Conservation (phyloP, 768 basidiomycete genomes). For the Asterophora parasitica region DNA sequence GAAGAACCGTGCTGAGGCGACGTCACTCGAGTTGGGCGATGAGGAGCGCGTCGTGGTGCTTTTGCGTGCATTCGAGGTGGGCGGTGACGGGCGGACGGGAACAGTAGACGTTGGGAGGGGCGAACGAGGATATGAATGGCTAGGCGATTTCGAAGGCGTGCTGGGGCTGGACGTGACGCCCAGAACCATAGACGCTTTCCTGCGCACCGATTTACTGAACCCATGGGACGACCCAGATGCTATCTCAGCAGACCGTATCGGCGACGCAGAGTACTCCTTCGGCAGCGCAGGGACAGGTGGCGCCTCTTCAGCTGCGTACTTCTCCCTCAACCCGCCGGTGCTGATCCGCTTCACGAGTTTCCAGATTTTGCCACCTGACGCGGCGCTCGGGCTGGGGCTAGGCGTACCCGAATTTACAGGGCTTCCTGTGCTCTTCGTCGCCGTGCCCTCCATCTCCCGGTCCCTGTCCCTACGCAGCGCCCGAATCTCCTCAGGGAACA, state of each 20-base stretch:
- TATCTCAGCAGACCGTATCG: background rate
- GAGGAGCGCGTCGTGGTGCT: slow-evolving; percentile 54
- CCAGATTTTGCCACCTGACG: slow-evolving; percentile 47
- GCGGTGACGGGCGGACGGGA: background rate
- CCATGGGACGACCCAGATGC: background rate
- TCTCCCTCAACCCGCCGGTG: slow-evolving; percentile 57
- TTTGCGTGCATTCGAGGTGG: slow-evolving; percentile 23
- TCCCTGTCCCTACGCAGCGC: background rate
- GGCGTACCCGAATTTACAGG: slow-evolving; percentile 17
- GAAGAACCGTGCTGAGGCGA: slow-evolving; percentile 51
- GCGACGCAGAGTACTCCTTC: slow-evolving; percentile 26
- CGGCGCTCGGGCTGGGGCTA: slow-evolving; percentile 10
- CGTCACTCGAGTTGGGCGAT: slow-evolving; percentile 57
- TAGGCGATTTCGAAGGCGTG: background rate
- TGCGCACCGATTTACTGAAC: slow-evolving; percentile 9
- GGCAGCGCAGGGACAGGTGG: slow-evolving; percentile 64
- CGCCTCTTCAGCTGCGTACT: slow-evolving; percentile 29
- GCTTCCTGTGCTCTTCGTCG: background rate
- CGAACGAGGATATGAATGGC: background rate
- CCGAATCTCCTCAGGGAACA: slow-evolving; percentile 16
- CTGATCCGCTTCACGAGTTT: slow-evolving; percentile 69
- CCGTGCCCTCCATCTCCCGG: background rate
- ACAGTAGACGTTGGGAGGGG: background rate
- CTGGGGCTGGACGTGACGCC: slow-evolving; percentile 3
- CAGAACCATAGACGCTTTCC: slow-evolving; percentile 12